These are phyloP conservation scores for Phytopythium kandeliae DNA, from an alignment of 352 stramenopile species.

Conservation along the genomic window DNA sequence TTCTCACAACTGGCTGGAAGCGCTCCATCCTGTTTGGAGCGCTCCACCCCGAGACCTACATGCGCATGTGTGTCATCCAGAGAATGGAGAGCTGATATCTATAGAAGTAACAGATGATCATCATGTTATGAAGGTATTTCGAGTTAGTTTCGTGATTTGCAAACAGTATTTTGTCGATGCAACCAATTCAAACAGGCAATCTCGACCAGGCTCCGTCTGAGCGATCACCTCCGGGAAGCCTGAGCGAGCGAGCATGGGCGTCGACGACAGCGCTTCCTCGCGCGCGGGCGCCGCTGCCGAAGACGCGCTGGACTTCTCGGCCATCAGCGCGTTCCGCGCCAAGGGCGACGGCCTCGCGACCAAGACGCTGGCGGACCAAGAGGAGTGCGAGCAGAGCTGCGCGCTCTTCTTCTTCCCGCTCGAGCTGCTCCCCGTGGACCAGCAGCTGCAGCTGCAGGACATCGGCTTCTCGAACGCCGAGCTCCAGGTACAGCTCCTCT, in stretches of 20 bases:
- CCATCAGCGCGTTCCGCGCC: slow-evolving; percentile 41
- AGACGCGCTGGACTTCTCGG: slow-evolving; percentile 12
- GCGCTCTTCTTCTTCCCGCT: slow-evolving; percentile 91
- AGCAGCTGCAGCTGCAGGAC: slow-evolving; percentile 83
- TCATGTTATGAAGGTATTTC: neutral
- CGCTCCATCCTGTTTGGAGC: neutral
- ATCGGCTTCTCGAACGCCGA: slow-evolving; percentile 73
- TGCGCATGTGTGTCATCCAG: too few relatives aligned
- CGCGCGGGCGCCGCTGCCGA: neutral
- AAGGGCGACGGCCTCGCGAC: slow-evolving; percentile 50
- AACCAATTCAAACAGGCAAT: neutral
- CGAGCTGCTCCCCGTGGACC: slow-evolving; percentile 48
- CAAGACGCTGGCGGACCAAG: slow-evolving; percentile 63
- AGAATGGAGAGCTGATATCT: too few relatives aligned
- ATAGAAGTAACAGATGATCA: neutral
- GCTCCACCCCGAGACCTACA: neutral
- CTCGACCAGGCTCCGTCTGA: neutral
- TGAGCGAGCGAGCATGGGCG: neutral
- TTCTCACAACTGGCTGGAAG: too few relatives aligned
- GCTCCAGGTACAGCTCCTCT: slow-evolving; percentile 20
- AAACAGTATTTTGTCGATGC: neutral
- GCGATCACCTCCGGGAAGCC: neutral
- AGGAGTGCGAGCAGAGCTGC: slow-evolving; percentile 88
- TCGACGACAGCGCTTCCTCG: neutral
- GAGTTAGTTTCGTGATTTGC: neutral